phyloP scores from a whole-genome alignment of 176 grass and related monocot genomes.

The Rhynchospora breviuscula region DNA sequence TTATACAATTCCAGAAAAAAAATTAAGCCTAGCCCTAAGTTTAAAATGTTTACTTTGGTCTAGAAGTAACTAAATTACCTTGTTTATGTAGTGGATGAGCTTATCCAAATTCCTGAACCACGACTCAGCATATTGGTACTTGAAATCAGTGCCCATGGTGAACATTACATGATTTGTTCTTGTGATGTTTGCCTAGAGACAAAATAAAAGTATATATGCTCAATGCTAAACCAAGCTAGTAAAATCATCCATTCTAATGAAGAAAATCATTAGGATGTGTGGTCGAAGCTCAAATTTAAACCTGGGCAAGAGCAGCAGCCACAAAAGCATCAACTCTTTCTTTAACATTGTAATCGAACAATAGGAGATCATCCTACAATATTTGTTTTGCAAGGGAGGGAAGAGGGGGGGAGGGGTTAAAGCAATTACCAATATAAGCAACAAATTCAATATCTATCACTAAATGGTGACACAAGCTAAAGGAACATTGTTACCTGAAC shows the following conservation, averaged over 20 bases:
- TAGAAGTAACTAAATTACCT: slow-evolving; percentile 38
- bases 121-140: slow-evolving; percentile 92
- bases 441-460: neutral
- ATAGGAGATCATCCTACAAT: slow-evolving; percentile 68
- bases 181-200: slow-evolving; percentile 78
- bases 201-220: slow-evolving; percentile 25
- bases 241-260: neutral
- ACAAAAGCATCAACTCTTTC: slow-evolving; percentile 92
- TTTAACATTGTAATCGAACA: slow-evolving; percentile 98
- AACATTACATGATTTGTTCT: slow-evolving; percentile 99
- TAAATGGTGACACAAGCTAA: neutral
- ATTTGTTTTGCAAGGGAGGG: neutral
- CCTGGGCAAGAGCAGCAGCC: slow-evolving; percentile 87
- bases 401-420: neutral
- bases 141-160: slow-evolving; percentile 99
- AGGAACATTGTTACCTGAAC: slow-evolving; percentile 53
- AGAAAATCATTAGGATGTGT: neutral
- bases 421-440: neutral
- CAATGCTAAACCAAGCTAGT: slow-evolving; percentile 18
- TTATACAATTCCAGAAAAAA: neutral
- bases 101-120: slow-evolving; percentile 99
- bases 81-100: slow-evolving; percentile 95
- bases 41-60: neutral
- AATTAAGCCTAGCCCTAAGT: neutral
- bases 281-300: slow-evolving; percentile 25